phyloP scores from a whole-genome alignment of 345 rosid species.

The Ailanthus altissimus region DNA sequence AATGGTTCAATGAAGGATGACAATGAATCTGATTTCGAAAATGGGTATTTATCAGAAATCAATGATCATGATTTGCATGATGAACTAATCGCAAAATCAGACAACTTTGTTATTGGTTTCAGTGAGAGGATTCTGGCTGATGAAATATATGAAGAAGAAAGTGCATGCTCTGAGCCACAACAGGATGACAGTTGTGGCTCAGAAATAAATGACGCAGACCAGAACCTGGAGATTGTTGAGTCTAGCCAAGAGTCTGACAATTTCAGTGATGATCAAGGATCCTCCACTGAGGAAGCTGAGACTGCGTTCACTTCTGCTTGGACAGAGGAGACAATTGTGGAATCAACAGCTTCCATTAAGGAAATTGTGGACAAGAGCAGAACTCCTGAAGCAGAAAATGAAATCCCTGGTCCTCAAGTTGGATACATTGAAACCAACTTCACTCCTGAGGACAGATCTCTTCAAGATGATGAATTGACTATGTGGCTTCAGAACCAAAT shows the following conservation, averaged over 20 bases:
- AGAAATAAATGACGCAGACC: constrained; percentile 17
- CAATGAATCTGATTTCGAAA: constrained; percentile 14
- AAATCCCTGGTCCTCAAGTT: constrained; percentile 14
- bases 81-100: constrained; percentile 14
- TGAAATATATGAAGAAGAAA: constrained; percentile 30
- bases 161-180: constrained; percentile 18
- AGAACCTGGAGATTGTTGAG: constrained; percentile 24
- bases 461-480: constrained; percentile 8
- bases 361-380: constrained; percentile 19
- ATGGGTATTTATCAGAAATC: constrained; percentile 22
- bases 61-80: constrained; percentile 19
- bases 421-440: constrained; percentile 24
- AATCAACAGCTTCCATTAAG: constrained; percentile 17
- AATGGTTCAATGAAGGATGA: constrained; percentile 27
- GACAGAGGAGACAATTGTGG: constrained; percentile 12
- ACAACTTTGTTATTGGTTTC: constrained; percentile 17
- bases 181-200: constrained; percentile 8
- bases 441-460: constrained; percentile 4
- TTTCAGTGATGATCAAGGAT: constrained; percentile 12
- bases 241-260: constrained; percentile 16
- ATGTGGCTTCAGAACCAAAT: constrained; percentile 11
- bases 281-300: constrained; percentile 24
- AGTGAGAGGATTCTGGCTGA: constrained; percentile 30
- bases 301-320: constrained; percentile 14
- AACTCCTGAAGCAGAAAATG: constrained; percentile 19